These are phyloP conservation scores for Lepiota subincarnata DNA, from an alignment of 768 basidiomycete species.

Conservation along the genomic window DNA sequence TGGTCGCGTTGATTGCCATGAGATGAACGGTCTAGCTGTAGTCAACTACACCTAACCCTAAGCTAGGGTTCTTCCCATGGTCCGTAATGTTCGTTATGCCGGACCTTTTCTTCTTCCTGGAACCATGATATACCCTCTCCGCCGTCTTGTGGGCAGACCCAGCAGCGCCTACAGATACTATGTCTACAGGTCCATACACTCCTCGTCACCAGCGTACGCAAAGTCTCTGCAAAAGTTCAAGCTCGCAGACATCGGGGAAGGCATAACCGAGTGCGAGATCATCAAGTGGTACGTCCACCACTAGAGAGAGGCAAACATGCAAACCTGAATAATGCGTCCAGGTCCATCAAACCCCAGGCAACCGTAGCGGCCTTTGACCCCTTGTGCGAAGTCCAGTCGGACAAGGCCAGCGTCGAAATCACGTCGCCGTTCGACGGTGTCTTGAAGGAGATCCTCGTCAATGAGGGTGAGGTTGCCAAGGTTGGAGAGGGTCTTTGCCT, in stretches of 20 bases:
- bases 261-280: slow-evolving; percentile 88
- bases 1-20: too few species aligned
- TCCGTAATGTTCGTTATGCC: background rate
- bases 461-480: slow-evolving; percentile 81
- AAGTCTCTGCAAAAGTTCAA: slow-evolving; percentile 50
- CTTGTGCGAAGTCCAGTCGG: slow-evolving; percentile 83
- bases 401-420: slow-evolving; percentile 90
- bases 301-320: too few species aligned
- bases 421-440: slow-evolving; percentile 82
- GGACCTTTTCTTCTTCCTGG: background rate
- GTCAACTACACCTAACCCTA: slow-evolving; percentile 10
- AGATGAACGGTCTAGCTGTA: too few species aligned
- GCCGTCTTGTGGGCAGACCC: slow-evolving; percentile 6
- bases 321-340: slow-evolving; percentile 23
- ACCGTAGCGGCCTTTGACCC: slow-evolving; percentile 62
- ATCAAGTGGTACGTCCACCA: slow-evolving; percentile 65
- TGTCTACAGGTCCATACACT: background rate
- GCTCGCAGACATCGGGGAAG: slow-evolving; percentile 85
- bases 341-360: slow-evolving; percentile 57
- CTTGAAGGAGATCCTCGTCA: slow-evolving; percentile 65
- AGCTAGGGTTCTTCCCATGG: slow-evolving; percentile 8
- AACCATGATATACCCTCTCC: slow-evolving; percentile 11
- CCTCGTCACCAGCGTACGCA: slow-evolving; percentile 2
- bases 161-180: slow-evolving; percentile 1
- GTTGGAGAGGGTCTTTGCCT: slow-evolving; percentile 75